Evolutionary conservation across 768 basidiomycete genomes (phyloP).

Genomic region (Leccinellum luteum): DNA sequence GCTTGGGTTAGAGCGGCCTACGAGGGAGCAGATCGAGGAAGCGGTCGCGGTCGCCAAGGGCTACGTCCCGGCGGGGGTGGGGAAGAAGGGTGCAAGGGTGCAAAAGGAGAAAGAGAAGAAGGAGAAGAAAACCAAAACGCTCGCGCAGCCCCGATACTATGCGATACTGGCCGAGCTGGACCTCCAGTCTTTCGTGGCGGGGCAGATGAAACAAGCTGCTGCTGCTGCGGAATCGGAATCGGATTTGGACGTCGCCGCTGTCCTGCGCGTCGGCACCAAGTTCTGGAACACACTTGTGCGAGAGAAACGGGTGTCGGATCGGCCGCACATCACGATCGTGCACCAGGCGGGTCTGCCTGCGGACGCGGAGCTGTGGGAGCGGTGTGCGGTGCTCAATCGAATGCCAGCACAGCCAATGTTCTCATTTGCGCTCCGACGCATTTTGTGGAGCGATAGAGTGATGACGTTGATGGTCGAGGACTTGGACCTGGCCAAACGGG

Average conservation of each 20-base stretch:
- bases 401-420: conserved; percentile 49
- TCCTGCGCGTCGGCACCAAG: conserved; percentile 27
- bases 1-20: conserved; percentile 53
- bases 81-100: not conserved
- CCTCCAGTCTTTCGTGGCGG: conserved; percentile 46
- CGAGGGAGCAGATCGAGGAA: conserved; percentile 51
- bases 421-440: conserved; percentile 52
- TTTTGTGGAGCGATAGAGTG: conserved; percentile 75
- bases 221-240: not conserved
- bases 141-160: conserved; percentile 61
- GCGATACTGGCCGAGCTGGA: conserved; percentile 76
- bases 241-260: conserved; percentile 16
- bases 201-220: conserved; percentile 34
- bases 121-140: conserved; percentile 27
- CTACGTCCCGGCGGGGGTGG: conserved; percentile 38
- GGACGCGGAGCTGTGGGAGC: conserved; percentile 44
- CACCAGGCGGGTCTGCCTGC: conserved; percentile 54
- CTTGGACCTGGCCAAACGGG: conserved; percentile 39
- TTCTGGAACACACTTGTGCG: conserved; percentile 52
- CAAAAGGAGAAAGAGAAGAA: not conserved
- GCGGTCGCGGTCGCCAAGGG: conserved; percentile 36
- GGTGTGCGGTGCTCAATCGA: conserved; percentile 15
- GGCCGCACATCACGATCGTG: conserved; percentile 86
- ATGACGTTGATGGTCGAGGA: conserved; percentile 79
- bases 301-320: conserved; percentile 45